Base-by-base conservation (phyloP, 768 basidiomycete genomes). In the Pulveroboletus sp. region DNA sequence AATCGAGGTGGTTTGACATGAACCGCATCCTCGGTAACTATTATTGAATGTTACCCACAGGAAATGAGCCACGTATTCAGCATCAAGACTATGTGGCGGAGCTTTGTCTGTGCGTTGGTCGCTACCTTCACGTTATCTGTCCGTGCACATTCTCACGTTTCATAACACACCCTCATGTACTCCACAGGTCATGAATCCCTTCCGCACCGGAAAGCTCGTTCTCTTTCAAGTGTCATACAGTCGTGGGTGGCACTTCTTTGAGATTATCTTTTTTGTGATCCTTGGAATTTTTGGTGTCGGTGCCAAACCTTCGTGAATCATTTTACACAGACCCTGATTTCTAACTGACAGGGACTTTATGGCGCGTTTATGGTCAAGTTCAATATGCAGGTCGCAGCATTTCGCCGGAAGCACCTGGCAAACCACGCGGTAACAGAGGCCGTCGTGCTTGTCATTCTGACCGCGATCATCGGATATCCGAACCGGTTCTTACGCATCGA, bases 51-150 rank as follows among this genome's bases (percentile, higher is more conserved):
- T 32, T 24, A n/a, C 9, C 23, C 12, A 19, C 60, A 94, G 91
- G 97, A 99, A 82, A 99, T 99, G 97, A 95, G 91, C 68, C 89
- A 93, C 66, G 87, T 82, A 33, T 98, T 97, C 67, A 95, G 89
- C 49, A 94, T 94, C 70, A 87, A 92, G 68, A 98, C 95, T 5
- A 97, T 98, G 93, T 98, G 95, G 95, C 77, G 86, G 61, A 94
- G 91, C 63, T 97, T 98, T 68, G 87, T 98, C 64, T 98, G 97
- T 67, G 97, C 97, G 29, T 76, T 99, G 40, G 87, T 98, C 40
- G 97, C 97, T 13, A 97, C 95, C 1, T 90, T 98, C 58, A 95
- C 95, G 1, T 74, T 99, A 27, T 89, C 95, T 27, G 95, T 97
- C 51, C 59, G 93, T 78, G 19, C 38, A 45, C 9, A 40, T 58